These are phyloP conservation scores for Ceratobasidium sp. DNA, from an alignment of 1,284 basidiomycete species.

Conservation along the genomic window DNA sequence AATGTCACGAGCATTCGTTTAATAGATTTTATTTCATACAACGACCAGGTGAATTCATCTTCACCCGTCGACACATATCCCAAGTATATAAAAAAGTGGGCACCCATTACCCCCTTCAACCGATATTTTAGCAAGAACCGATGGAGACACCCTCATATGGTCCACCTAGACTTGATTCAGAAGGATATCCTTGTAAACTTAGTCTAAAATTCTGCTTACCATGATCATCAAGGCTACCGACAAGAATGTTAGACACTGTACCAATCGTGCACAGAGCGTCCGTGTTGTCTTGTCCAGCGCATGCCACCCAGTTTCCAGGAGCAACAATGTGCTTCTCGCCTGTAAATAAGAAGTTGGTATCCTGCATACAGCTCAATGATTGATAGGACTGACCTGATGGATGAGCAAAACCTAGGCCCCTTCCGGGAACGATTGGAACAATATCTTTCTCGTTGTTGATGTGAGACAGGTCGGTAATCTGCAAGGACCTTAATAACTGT, in stretches of 20 bases:
- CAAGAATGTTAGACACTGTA: conserved; percentile 42
- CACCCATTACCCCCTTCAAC: background rate
- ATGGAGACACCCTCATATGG: conserved; percentile 33
- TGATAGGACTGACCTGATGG: conserved; percentile 21
- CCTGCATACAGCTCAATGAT: background rate
- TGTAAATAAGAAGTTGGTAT: background rate
- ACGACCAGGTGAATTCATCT: no score
- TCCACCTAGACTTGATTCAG: conserved; percentile 8
- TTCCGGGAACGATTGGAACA: conserved; percentile 31
- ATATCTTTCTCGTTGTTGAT: conserved; percentile 38
- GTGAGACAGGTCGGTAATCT: conserved; percentile 28
- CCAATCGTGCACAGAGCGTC: conserved; percentile 44
- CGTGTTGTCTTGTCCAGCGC: conserved; percentile 45
- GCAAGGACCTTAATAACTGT: background rate
- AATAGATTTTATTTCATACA: no score
- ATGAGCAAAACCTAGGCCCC: conserved; percentile 43
- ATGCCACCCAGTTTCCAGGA: conserved; percentile 43
- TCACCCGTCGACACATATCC: no score
- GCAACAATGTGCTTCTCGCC: conserved; percentile 40
- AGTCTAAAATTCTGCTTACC: conserved; percentile 11
- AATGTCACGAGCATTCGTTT: no score
- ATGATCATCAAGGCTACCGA: conserved; percentile 39
- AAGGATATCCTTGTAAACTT: background rate
- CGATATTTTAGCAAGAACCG: background rate
- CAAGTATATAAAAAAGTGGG: background rate